Evolutionary conservation across 192 early-diverging fungal genomes (phyloP).

Genomic region (Coemansia sp.): DNA sequence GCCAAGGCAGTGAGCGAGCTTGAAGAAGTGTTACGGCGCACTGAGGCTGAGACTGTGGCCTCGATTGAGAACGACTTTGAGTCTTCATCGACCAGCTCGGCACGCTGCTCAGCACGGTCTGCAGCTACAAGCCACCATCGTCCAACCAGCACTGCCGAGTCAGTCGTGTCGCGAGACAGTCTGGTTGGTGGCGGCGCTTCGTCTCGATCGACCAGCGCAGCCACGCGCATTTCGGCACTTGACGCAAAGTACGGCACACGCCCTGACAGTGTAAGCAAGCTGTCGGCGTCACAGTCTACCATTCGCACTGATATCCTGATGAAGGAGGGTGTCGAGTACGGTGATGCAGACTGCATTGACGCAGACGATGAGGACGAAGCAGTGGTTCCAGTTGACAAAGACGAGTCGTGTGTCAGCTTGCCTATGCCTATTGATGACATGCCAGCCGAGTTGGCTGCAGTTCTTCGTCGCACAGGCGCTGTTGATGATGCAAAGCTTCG

Average conservation of each 20-base stretch:
- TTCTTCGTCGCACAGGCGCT: slow-evolving; percentile 48
- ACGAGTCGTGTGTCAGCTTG: slow-evolving; percentile 41
- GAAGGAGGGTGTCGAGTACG: slow-evolving; percentile 46
- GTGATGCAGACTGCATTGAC: slow-evolving; percentile 27
- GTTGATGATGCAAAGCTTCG: slow-evolving; percentile 29
- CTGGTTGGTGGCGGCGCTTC: slow-evolving; percentile 51
- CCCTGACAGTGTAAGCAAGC: slow-evolving; percentile 27
- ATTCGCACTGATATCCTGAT: slow-evolving; percentile 45
- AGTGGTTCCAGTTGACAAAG: slow-evolving; percentile 37
- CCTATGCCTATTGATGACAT: slow-evolving; percentile 47
- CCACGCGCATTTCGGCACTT: slow-evolving; percentile 41
- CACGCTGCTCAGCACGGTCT: not conserved
- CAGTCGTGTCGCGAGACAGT: slow-evolving; percentile 35
- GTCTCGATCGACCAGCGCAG: slow-evolving; percentile 39
- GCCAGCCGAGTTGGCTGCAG: slow-evolving; percentile 47
- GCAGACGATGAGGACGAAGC: slow-evolving; percentile 35
- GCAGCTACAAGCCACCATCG: not conserved
- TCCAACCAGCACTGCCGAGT: slow-evolving; percentile 22
- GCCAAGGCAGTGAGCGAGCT: slow-evolving; percentile 56
- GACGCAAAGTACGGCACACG: slow-evolving; percentile 28
- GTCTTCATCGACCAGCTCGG: not conserved
- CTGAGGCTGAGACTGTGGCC: slow-evolving; percentile 38
- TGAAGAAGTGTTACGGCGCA: slow-evolving; percentile 51
- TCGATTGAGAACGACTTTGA: slow-evolving; percentile 39
- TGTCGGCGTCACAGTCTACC: slow-evolving; percentile 47